Evolutionary conservation across 2,329 filamentous ascomycete genomes (phyloP), one percentile per base, ranked within the genome.

Genomic region (Exophiala lecanii-corni): DNA sequence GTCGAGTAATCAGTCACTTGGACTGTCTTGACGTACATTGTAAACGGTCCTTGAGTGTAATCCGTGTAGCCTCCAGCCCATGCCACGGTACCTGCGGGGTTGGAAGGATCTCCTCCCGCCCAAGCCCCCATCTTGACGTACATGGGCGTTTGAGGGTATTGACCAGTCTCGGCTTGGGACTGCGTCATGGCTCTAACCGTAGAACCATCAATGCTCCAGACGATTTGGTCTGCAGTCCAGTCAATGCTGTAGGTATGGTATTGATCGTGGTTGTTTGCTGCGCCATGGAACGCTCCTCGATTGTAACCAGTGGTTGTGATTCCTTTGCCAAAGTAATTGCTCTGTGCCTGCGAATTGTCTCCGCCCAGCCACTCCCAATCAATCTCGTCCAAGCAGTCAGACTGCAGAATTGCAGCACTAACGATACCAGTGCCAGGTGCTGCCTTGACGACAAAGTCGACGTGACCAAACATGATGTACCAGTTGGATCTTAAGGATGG

Each of bases 391-490:
- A 96, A 76, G 58, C 79, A 78, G 63, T 97, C 91, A 10, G 89
- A 96, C 67, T 94, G 83, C 53, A 98, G 72, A 6, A 98, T 88
- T 9, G 92, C 76, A 34, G 88, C 92, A 64, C 87, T 95, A 53
- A 98, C 89, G 57, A 98, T 96, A 47, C 92, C 92, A 7, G 79
- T 81, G 5, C 92, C 92, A 0, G 89, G 83, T 7, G 92, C 89
- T 18, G 87, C 81, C 67, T 91, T 89, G 71, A 96, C 76, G 21
- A 79, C 82, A 55, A 89, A 79, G 54, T 94, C 85, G 60, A 96
- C 86, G 51, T 83, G 85, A 55, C 92, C 92, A 63, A 96, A 98
- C 92, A 98, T 97, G 70, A 98, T 95, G 74, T 96, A 97, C 78
- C 94, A 97, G 58, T 92, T 79, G 49, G 89, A 94, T 53, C 77